Base-by-base conservation (phyloP, 257 asterid genomes). In the Hygrophila difformis region DNA sequence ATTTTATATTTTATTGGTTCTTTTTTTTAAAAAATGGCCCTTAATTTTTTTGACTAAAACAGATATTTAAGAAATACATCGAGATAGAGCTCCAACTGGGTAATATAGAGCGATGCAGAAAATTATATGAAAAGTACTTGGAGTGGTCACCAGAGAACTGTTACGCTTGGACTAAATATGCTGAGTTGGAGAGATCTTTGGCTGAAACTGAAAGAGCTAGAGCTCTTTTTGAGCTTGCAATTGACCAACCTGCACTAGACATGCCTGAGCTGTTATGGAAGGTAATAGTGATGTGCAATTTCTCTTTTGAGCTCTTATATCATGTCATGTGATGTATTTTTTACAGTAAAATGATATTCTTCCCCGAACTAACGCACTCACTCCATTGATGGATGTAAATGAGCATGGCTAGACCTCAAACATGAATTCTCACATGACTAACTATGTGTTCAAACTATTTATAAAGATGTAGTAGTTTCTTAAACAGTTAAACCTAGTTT, bases 191-290 rank as follows among this genome's bases (percentile, higher is more conserved):
- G 65, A 77, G 76, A 60, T 77, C 85, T 18, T 69, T 85, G 52
- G 71, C 66, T 35, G 98, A 89, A 78, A 77, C 94, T 9, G 96
- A 85, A 54, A 67, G 98, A 56, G 96, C 96, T 39, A 78, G 98
- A 61, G 78, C 94, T 22, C 71, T 89, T 50, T 89, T 79, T 76
- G 93, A 86, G 79, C 83, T 89, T 44, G 98, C 98, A 31, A 86
- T 86, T 61, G 93, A 79, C 72, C 98, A 89, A 48, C 94, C 96
- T 67, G 86, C 93, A 6, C 61, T 89, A 29, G 94, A 89, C 69
- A 82, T 85, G 98, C 98, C 98, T 6, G 98, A 89, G 75, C 53
- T 89, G 22, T 56, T 86, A 49, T 89, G 98, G 96, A 89, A 79
- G 96, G 97, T 82, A 79, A n/a, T n/a, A n/a, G n/a, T n/a, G n/a